A percentile compares a stretch with the other conserved stretches of the same genome.
Conservation (phyloP, 805 yeast species). For the Diddensiella transvaalensis region DNA sequence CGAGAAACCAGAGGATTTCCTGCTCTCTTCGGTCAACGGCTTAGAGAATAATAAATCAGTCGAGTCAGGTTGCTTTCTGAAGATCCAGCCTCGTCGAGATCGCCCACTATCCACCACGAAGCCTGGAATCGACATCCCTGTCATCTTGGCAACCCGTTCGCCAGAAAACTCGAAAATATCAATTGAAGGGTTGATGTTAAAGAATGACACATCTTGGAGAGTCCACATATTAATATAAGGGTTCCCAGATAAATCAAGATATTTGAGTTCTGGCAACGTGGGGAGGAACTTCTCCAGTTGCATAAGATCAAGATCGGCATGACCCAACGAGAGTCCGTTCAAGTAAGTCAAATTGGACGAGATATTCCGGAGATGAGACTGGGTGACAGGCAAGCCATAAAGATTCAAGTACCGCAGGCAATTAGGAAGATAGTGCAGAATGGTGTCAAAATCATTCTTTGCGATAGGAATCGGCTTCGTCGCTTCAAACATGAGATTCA, state of each 20-base stretch:
- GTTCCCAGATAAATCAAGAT: slow-evolving; percentile 65
- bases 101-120: slow-evolving; percentile 41
- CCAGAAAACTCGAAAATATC: slow-evolving; percentile 57
- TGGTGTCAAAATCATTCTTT: slow-evolving; percentile 48
- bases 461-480: slow-evolving; percentile 56
- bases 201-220: slow-evolving; percentile 44
- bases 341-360: slow-evolving; percentile 25
- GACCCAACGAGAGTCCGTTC: slow-evolving; percentile 32
- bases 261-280: slow-evolving; percentile 39
- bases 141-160: slow-evolving; percentile 26
- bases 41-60: not conserved
- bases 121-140: slow-evolving; percentile 33
- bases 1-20: slow-evolving; percentile 22
- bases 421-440: slow-evolving; percentile 40
- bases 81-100: slow-evolving; percentile 82
- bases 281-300: slow-evolving; percentile 27
- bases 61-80: slow-evolving; percentile 27
- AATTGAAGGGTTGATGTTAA: slow-evolving; percentile 47
- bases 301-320: slow-evolving; percentile 27
- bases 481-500: slow-evolving; percentile 60
- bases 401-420: slow-evolving; percentile 51
- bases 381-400: slow-evolving; percentile 60
- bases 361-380: slow-evolving; percentile 31
- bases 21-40: not conserved
- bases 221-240: slow-evolving; percentile 58